Base-by-base conservation (phyloP, 179 eudicot genomes). In the Beta macrorhiza region DNA sequence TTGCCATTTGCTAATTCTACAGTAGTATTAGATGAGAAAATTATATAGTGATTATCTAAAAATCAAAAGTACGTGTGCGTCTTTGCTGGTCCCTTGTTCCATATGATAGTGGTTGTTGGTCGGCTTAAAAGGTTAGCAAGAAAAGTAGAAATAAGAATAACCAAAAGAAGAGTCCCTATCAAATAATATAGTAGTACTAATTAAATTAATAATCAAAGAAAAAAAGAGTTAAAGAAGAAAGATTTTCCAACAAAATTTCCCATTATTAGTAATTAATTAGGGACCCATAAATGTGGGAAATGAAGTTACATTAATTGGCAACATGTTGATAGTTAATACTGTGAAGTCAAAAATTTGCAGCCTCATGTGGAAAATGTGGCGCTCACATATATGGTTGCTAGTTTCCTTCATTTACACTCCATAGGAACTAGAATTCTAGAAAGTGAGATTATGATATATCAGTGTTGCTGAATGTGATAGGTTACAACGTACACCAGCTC, bases 71-170 rank as follows among this genome's bases (percentile, higher is more conserved):
- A 53, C 29, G 52, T 76, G 37, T 82, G 72, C 75, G 78, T 71
- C 64, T 78, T 72, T 62, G 72, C 56, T 62, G 84, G 81, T 47
- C 78, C 63, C 81, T 49, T 62, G 80, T 75, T 71, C 49, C 81
- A 78, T 68, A 78, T 82, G 76, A 62, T 71, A 79, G 81, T 82
- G 81, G 84, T 82, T 72, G 78, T 16, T 44, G 74, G 84, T 82
- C 84, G 76, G 81, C 81, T 62, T 29, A 32, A 76, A 82, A 70
- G 32, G 64, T 15, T 51, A 20, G 13, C 13, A 42, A 72, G 52
- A 72, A 51, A 72, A 69, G 73, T 69, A 16, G 19, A 53, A 69
- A 44, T 69, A 69, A 69, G 73, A 69, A 69, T 69, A 69, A 69
- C 73, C 17, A 69, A 49, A 45, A 10, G 2, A 51, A 52, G 44